Evolutionary conservation across 1,139 yeast species (phyloP).

Genomic region (Kazachstania sp.): DNA sequence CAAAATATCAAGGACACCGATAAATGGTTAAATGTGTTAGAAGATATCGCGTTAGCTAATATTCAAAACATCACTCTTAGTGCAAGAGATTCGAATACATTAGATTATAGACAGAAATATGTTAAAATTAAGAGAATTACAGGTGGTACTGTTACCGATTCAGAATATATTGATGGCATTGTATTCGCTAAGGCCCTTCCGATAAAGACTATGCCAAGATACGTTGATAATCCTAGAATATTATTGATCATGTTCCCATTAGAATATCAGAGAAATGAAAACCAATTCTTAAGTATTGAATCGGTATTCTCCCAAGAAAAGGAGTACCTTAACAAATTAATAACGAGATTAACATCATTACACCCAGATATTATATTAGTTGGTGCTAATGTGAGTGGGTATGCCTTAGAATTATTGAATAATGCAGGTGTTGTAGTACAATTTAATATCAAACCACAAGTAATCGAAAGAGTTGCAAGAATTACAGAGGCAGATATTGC

Average conservation of each 20-base stretch:
- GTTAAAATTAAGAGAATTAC: slow-evolving; percentile 76
- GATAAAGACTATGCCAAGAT: slow-evolving; percentile 66
- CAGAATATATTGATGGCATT: slow-evolving; percentile 64
- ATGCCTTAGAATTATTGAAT: slow-evolving; percentile 64
- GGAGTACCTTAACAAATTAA: slow-evolving; percentile 75
- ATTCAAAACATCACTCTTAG: slow-evolving; percentile 47
- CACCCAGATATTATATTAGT: slow-evolving; percentile 75
- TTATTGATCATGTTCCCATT: slow-evolving; percentile 82
- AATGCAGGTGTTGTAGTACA: slow-evolving; percentile 74
- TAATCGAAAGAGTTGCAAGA: slow-evolving; percentile 69
- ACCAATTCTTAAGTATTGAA: slow-evolving; percentile 66
- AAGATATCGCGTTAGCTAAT: slow-evolving; percentile 35
- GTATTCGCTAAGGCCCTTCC: slow-evolving; percentile 82
- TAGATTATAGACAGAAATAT: slow-evolving; percentile 73
- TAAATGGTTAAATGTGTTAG: slow-evolving; percentile 46
- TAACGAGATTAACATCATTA: slow-evolving; percentile 65
- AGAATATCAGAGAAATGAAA: slow-evolving; percentile 70
- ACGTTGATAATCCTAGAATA: slow-evolving; percentile 59
- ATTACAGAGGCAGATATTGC: slow-evolving; percentile 78
- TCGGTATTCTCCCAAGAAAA: slow-evolving; percentile 83
- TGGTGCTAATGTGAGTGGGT: slow-evolving; percentile 75
- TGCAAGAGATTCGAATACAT: slow-evolving; percentile 55
- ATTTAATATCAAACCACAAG: slow-evolving; percentile 71
- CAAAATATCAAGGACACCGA: slow-evolving; percentile 52
- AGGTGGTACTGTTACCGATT: slow-evolving; percentile 63